Percentiles rank a stretch among this genome's conserved stretches.
phyloP scores from a whole-genome alignment of 2,329 filamentous ascomycete genomes.

The Alternaria sp. region DNA sequence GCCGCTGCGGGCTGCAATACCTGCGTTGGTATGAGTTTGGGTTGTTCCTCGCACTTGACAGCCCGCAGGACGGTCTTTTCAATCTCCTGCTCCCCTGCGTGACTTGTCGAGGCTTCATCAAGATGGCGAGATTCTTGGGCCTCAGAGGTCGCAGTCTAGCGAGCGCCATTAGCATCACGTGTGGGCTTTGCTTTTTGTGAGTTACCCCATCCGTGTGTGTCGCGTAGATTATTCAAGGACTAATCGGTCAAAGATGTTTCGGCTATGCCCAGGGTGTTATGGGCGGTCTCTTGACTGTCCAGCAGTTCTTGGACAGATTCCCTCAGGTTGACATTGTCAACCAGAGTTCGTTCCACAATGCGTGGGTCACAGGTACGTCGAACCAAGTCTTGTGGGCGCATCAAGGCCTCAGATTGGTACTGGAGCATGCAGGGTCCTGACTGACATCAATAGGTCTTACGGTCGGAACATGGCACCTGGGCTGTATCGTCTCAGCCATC shows the following conservation, averaged over 20 bases:
- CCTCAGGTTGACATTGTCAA: conserved; percentile 36
- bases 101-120: not conserved
- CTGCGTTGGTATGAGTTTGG: not conserved
- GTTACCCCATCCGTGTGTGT: not conserved
- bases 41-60: not conserved
- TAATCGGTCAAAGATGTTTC: conserved; percentile 50
- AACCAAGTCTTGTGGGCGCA: not conserved
- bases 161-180: conserved; percentile 31
- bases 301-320: conserved; percentile 59
- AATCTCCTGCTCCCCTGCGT: not conserved
- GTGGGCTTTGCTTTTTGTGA: conserved; percentile 39
- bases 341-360: conserved; percentile 24
- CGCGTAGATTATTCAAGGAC: not conserved
- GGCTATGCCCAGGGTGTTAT: conserved; percentile 74
- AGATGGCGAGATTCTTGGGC: conserved; percentile 33
- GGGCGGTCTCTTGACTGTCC: conserved; percentile 70
- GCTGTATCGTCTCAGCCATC: conserved; percentile 65
- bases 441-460: conserved; percentile 30
- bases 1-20: not conserved
- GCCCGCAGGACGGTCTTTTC: not conserved
- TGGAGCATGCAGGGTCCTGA: not conserved
- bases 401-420: not conserved
- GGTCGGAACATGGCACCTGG: conserved; percentile 50
- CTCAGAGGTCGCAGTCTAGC: conserved; percentile 27
- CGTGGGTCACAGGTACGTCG: conserved; percentile 34